Percentiles rank a stretch among this genome's conserved stretches.
These are phyloP conservation scores for Psilocybe cyanescens DNA, from an alignment of 768 basidiomycete species.

Conservation along the genomic window DNA sequence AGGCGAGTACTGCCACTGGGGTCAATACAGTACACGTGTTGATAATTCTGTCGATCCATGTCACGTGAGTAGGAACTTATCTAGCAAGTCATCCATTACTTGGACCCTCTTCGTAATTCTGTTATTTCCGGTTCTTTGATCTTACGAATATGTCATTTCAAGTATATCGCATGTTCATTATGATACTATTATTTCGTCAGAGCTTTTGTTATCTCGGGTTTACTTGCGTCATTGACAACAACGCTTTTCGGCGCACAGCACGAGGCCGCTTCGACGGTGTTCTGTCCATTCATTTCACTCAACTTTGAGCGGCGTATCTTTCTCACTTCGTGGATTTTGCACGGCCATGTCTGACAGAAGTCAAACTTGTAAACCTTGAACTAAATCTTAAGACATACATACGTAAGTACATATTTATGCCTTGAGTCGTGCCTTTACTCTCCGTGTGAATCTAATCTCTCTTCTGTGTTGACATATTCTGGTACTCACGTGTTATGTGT, in stretches of 20 bases:
- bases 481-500: neutral
- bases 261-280: neutral
- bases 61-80: neutral
- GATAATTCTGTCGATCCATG: neutral
- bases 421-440: neutral
- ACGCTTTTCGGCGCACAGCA: too few relatives aligned
- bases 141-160: too few relatives aligned
- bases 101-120: neutral
- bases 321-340: neutral
- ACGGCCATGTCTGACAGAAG: neutral
- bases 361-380: neutral
- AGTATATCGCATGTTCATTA: too few relatives aligned
- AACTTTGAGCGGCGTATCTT: too few relatives aligned
- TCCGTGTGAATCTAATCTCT: neutral
- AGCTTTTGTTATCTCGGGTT: too few relatives aligned
- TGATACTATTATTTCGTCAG: too few relatives aligned
- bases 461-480: neutral
- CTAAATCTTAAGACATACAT: too few relatives aligned
- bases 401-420: neutral
- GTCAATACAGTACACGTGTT: conserved; percentile 1
- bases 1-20: conserved; percentile 2
- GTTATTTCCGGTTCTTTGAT: too few relatives aligned
- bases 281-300: neutral
- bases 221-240: too few relatives aligned
- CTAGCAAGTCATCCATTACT: neutral